A percentile compares a stretch with the other conserved stretches of the same genome.
Evolutionary conservation across 306 rosid genomes (phyloP).

Genomic region (Rosa rugosa): DNA sequence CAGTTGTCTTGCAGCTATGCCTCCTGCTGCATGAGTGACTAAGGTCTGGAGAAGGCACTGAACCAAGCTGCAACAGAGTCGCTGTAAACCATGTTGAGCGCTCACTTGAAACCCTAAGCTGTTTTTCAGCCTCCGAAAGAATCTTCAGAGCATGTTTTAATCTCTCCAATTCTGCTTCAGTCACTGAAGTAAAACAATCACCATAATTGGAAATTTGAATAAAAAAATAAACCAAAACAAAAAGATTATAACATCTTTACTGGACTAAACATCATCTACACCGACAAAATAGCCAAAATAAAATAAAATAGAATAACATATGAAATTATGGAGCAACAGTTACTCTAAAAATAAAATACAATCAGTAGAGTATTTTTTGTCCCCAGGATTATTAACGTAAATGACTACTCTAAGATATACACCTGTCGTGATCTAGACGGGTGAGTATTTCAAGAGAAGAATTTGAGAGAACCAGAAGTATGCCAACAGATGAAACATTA

Average conservation of each 20-base stretch:
- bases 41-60: conserved; percentile 74
- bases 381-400: neutral
- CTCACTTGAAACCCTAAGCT: conserved; percentile 86
- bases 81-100: conserved; percentile 99
- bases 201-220: conserved; percentile 12
- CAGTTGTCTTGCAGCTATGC: conserved; percentile 77
- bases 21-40: conserved; percentile 78
- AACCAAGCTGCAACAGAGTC: conserved; percentile 91
- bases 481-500: neutral
- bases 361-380: neutral
- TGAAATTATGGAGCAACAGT: neutral
- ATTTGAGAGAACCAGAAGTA: neutral
- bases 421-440: neutral
- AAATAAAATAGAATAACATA: neutral
- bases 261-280: neutral
- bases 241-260: neutral
- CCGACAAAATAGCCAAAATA: neutral
- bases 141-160: conserved; percentile 92
- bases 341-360: neutral
- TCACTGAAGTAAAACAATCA: conserved; percentile 64
- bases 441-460: neutral
- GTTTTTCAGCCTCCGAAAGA: conserved; percentile 97
- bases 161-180: conserved; percentile 79
- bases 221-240: conserved; percentile 1
- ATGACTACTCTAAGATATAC: neutral